These are phyloP conservation scores for Penicillium paneum DNA, from an alignment of 2,329 filamentous ascomycete species.

Conservation along the genomic window DNA sequence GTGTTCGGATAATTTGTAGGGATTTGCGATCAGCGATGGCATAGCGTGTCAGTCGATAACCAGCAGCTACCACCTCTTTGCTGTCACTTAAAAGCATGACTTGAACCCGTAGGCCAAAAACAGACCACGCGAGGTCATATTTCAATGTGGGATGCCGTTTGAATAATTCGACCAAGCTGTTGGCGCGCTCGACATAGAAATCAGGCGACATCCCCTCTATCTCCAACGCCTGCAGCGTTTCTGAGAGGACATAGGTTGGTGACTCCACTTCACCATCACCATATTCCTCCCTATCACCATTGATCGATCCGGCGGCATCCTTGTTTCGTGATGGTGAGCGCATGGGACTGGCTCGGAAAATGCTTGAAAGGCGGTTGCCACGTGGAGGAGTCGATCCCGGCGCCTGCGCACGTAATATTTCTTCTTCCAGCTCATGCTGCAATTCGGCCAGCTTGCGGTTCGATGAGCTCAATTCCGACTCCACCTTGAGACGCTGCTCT, in stretches of 20 bases:
- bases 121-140: slow-evolving; percentile 93
- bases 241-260: slow-evolving; percentile 84
- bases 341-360: slow-evolving; percentile 56
- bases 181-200: slow-evolving; percentile 91
- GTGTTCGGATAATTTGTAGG: slow-evolving; percentile 76
- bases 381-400: slow-evolving; percentile 49
- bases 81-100: slow-evolving; percentile 94
- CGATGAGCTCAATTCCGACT: slow-evolving; percentile 85
- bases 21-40: slow-evolving; percentile 90
- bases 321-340: slow-evolving; percentile 49
- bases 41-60: slow-evolving; percentile 89
- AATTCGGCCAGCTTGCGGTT: slow-evolving; percentile 67
- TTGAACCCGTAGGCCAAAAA: slow-evolving; percentile 91
- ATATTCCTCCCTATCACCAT: slow-evolving; percentile 50
- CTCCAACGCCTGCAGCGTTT: slow-evolving; percentile 87
- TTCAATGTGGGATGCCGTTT: slow-evolving; percentile 89
- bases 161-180: slow-evolving; percentile 93
- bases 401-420: slow-evolving; percentile 58
- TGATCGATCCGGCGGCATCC: slow-evolving; percentile 30
- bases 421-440: slow-evolving; percentile 57
- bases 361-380: slow-evolving; percentile 54
- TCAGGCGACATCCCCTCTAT: slow-evolving; percentile 82
- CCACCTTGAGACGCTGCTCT: slow-evolving; percentile 72
- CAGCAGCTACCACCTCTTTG: slow-evolving; percentile 90
- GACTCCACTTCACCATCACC: slow-evolving; percentile 70